Conservation (phyloP, 225 moss, liverwort and hornwort species). For the Pleurozium schreberi region DNA sequence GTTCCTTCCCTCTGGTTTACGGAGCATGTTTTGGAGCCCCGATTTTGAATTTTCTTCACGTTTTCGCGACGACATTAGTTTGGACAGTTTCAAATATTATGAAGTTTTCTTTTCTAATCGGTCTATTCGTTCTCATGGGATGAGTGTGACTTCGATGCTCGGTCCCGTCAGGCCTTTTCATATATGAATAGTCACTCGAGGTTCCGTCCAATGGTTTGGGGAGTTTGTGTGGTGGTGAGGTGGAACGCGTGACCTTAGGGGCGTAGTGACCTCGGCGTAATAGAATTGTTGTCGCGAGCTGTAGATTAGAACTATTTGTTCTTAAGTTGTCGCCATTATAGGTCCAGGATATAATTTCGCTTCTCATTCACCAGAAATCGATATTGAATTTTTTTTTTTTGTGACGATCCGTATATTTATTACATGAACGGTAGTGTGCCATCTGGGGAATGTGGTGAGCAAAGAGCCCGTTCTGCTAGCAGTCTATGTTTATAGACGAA, state of each 20-base stretch:
- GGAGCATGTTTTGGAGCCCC: not conserved
- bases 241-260: no score
- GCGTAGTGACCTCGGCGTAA: not conserved
- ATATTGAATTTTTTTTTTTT: not conserved
- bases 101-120: not conserved
- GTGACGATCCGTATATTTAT: not conserved
- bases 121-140: not conserved
- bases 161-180: not conserved
- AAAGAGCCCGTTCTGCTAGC: not conserved
- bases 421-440: not conserved
- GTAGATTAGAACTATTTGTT: no score
- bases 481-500: not conserved
- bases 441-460: not conserved
- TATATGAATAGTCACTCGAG: not conserved
- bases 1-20: not conserved
- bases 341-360: not conserved
- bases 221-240: not conserved
- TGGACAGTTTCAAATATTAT: not conserved
- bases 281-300: no score
- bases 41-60: not conserved
- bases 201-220: not conserved
- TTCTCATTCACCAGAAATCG: not conserved
- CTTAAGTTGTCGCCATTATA: not conserved
- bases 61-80: not conserved
- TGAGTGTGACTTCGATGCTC: not conserved